Base-by-base conservation (phyloP, 495 filamentous ascomycete genomes). In the Acidomyces sp. region DNA sequence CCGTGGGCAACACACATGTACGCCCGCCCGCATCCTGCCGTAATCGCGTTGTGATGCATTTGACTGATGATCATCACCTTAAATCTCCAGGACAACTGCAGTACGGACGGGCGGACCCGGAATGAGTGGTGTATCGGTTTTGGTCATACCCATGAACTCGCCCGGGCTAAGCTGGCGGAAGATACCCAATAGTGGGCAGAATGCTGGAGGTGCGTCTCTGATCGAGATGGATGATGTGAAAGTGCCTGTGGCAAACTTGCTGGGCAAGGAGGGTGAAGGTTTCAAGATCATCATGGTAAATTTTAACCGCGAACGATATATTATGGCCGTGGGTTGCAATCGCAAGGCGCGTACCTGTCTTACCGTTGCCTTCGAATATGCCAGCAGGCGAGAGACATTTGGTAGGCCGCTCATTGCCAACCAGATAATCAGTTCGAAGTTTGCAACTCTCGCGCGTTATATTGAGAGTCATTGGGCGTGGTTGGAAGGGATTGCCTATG, bases 101-200 rank as follows among this genome's bases (percentile, higher is more conserved):
- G 70, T 72, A 3, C 54, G 70, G 17, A 74, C 69, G 5, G 70
- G 70, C 13, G 68, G 66, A 2, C 47, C 62, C 12, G 69, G 70
- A 9, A 55, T 52, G 24, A 38, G 43, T 20, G 70, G 70, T 2
- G 63, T 74, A 21, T 69, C 65, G 22, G 45, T 72, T 25, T 60
- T 74, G 2, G 66, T 74, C 6, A 70, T 74, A 21, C 66, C 69
- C 2, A 48, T 72, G 34, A 51, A 59, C 24, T 55, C 61, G n/a
- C 39, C 53, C 1, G 70, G 70, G 1, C 62, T 74, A 15, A 28
- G 46, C 1, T 52, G 37, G 26, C 34, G 58, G 10, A 46, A 40
- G 9, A 61, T 63, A 32, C 44, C 51, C 28, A 63, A 63, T 30
- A 58, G 51, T 26, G 59, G 60, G 6, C 59, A 62, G 34, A 55